Conservation (phyloP, 2,329 filamentous ascomycete species). For the Pseudocercospora musae region DNA sequence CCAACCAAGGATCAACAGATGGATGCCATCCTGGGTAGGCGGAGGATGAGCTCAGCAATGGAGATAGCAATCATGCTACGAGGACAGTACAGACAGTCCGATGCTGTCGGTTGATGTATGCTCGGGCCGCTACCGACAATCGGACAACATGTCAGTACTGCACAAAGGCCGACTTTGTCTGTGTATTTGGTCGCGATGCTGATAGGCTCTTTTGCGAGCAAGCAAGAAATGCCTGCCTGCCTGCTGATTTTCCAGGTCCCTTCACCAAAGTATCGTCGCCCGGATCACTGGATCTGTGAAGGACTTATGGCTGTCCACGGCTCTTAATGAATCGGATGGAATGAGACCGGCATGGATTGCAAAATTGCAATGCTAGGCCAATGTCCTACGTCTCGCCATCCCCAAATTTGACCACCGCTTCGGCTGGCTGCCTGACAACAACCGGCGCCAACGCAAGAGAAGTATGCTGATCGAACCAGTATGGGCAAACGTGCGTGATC, state of each 20-base stretch:
- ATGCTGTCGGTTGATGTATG: no score
- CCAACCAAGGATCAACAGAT: no score
- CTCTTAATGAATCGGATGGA: neutral
- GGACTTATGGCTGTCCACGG: neutral
- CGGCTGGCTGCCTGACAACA: neutral
- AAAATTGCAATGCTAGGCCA: neutral
- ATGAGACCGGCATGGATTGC: neutral
- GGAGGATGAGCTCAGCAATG: no score
- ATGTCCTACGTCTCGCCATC: neutral
- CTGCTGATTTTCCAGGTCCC: neutral
- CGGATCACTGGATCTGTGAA: neutral
- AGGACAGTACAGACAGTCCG: no score
- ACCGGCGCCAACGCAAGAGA: neutral
- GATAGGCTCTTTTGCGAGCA: no score
- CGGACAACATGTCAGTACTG: no score
- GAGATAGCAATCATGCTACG: no score
- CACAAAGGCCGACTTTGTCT: no score
- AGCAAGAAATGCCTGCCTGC: no score
- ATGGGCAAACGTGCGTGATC: neutral
- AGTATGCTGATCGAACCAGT: neutral
- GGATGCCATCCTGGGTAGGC: no score
- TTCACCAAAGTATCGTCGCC: neutral
- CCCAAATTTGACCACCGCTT: neutral
- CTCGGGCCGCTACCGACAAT: no score
- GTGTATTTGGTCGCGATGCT: no score